Base-by-base conservation (phyloP, 169 alveolate genomes). In the Plasmodium knowlesi region DNA sequence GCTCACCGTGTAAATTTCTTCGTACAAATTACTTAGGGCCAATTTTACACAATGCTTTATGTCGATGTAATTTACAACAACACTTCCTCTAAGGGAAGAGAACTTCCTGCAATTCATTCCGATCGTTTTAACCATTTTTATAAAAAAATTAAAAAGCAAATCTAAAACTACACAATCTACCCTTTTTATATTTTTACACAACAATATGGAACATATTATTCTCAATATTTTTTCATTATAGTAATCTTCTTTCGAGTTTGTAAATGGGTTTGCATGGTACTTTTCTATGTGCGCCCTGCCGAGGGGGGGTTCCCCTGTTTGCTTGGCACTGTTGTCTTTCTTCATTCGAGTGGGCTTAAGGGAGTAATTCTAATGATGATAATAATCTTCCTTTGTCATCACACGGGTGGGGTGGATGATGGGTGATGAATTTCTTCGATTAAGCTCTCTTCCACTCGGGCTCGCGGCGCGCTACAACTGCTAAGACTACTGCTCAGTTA, bases 41-140 rank as follows among this genome's bases (percentile, higher is more conserved):
- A 86, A 22, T 71, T 76, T 86, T 25, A 74, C 1, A 25, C 93
- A 86, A 78, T 78, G 80, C 67, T 86, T 86, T 54, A 86, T 86
- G 70, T 86, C 93, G 5, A 86, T 86, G 70, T 86, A 86, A 78
- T 86, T 86, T 12, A 86, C 93, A 32, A 86, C 93, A 5, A 76
- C 82, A 78, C 93, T 86, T 1, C 93, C 93, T 54, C 93, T 67
- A 16, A 86, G 70, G 46, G 93, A 86, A 3, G 93, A 86, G 25
- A 86, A 86, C 30, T 61, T 86, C 22, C 67, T 19, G 67, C 93
- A 86, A 19, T 76, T 76, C 39, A 54, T 10, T 50, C 93, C 93
- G 1, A 86, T 50, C 1, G 71, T 86, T 54, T 86, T 86, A n/a
- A 86, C 80, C 25, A 86, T 86, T 86, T 86, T 86, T 28, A 86